Conservation (phyloP, 257 asterid species). For the Handroanthus guayacan region DNA sequence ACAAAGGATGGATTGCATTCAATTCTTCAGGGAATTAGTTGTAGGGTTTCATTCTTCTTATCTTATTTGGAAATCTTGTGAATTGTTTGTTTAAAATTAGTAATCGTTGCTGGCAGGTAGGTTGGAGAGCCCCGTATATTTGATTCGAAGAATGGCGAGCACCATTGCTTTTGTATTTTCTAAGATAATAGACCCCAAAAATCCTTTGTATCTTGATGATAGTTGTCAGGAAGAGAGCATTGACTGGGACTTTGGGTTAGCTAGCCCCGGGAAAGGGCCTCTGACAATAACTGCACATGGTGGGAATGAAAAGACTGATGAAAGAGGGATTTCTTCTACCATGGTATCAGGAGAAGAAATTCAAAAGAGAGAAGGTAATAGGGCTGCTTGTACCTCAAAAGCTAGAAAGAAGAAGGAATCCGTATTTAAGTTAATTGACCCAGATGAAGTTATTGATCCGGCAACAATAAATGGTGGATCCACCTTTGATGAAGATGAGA, state of each 20-base stretch:
- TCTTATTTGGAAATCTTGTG: conserved; percentile 32
- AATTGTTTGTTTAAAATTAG: conserved; percentile 8
- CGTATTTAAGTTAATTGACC: conserved; percentile 61
- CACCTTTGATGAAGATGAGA: conserved; percentile 56
- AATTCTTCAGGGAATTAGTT: conserved; percentile 93
- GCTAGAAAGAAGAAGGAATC: conserved; percentile 50
- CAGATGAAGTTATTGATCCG: conserved; percentile 91
- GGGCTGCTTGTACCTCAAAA: conserved; percentile 37
- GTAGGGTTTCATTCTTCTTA: conserved; percentile 50
- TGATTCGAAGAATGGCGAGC: conserved; percentile 96
- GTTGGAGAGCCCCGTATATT: conserved; percentile 80
- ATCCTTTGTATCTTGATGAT: conserved; percentile 95
- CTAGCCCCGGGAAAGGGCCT: conserved; percentile 46
- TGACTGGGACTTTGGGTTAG: conserved; percentile 89
- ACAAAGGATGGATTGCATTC: conserved; percentile 81
- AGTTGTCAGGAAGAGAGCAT: conserved; percentile 64
- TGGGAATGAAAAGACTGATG: conserved; percentile 44
- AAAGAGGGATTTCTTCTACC: conserved; percentile 41
- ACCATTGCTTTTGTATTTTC: conserved; percentile 89
- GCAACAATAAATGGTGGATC: conserved; percentile 57
- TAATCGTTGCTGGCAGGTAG: conserved; percentile 72
- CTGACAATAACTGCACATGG: conserved; percentile 33
- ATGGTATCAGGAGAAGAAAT: conserved; percentile 42
- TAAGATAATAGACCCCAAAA: conserved; percentile 78
- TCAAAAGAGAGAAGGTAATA: conserved; percentile 42